Evolutionary conservation across 1,139 yeast species (phyloP), one percentile per base, ranked within the genome.

Genomic region (Hemisphaericaspora subhashii): DNA sequence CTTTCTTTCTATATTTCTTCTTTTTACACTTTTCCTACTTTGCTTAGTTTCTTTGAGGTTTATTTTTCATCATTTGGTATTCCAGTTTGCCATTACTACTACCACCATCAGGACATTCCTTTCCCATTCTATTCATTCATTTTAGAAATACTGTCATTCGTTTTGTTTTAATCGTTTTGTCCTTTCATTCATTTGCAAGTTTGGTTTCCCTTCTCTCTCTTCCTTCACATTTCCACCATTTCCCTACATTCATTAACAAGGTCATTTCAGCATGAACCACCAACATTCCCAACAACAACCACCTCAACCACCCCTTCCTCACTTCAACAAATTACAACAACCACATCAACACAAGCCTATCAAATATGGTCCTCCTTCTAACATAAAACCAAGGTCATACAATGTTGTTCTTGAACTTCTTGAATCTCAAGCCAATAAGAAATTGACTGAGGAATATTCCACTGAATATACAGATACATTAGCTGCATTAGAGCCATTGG

Each of bases 291-390:
- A 20, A 20, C 16, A 31, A 11, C 26, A 11, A 20, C 23, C 12
- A 4, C 20, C 11, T 9, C 11, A 15, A 31, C 33, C 30, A 27
- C 14, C 17, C 6, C 15, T 27, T 27, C n/a, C 30, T 9, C 24
- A 31, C 25, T 31, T 14, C 8, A n/a, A 3, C 17, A 20, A 12
- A 5, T n/a, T n/a, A 31, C 22, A 33, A 14, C 29, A 23, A 14
- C 12, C 15, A 18, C 17, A 15, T 13, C 33, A 21, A 18, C 33
- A 4, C 14, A 12, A 21, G 12, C 26, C n/a, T 18, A 37, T 33
- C 4, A 49, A 56, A 46, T 66, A 65, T 47, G 81, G 81, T 3
- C 80, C 80, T 12, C 79, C 79, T 38, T 54, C 58, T 42, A 63
- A 60, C 50, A 50, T 57, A 20, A 59, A 58, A 33, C 58, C 68